Evolutionary conservation across 2,329 filamentous ascomycete species (phyloP).

Genomic region (Botrytis hyacinthi): DNA sequence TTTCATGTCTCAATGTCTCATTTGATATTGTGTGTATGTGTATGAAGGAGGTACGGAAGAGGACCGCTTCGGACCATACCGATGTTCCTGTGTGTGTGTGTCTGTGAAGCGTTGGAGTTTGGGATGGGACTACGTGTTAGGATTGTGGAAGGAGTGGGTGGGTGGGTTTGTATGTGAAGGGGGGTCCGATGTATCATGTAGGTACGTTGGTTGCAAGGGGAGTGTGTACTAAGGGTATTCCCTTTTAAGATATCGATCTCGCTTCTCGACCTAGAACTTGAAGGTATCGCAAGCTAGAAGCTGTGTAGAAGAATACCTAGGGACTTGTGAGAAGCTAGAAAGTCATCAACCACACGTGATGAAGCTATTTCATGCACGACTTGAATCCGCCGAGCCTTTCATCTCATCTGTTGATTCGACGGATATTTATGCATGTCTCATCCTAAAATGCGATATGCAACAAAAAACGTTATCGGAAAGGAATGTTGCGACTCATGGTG

Average conservation of each 20-base stretch:
- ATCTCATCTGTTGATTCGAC: slow-evolving; percentile 11
- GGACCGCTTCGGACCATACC: neutral
- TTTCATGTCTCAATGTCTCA: neutral
- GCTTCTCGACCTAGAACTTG: neutral
- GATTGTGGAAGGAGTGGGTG: neutral
- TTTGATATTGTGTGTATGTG: neutral
- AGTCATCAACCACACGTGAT: slow-evolving; percentile 3
- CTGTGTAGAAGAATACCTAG: neutral
- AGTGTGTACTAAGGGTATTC: neutral
- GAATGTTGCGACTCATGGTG: neutral
- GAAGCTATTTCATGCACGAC: slow-evolving; percentile 20
- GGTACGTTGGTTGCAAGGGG: no score
- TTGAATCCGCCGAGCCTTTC: slow-evolving; percentile 6
- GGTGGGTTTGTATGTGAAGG: neutral
- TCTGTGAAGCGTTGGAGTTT: neutral
- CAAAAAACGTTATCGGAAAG: slow-evolving; percentile 11
- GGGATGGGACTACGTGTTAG: neutral
- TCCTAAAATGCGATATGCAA: slow-evolving; percentile 19
- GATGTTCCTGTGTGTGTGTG: neutral
- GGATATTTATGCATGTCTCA: slow-evolving; percentile 20
- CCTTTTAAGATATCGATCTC: neutral
- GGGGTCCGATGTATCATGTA: no score
- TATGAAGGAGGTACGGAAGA: neutral
- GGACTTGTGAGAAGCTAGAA: neutral
- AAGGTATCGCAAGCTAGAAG: neutral